These are phyloP conservation scores for Rosa hybrid DNA, from an alignment of 331 rosid species.

Conservation along the genomic window DNA sequence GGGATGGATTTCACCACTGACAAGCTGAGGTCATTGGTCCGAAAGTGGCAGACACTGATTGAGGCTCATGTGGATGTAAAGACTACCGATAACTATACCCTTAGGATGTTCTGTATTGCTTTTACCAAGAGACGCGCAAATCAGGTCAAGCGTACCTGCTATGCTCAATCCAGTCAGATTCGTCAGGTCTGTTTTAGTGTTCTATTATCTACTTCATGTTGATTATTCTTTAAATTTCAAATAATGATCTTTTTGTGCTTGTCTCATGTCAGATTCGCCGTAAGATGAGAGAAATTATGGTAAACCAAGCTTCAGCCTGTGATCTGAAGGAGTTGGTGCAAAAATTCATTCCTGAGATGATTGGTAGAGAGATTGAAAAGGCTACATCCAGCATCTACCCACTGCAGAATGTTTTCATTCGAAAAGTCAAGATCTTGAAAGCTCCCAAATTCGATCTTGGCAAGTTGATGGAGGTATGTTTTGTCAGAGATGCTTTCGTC, in stretches of 20 bases:
- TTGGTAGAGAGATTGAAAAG: slow-evolving; percentile 77
- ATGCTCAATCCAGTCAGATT: slow-evolving; percentile 76
- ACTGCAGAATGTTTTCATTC: slow-evolving; percentile 68
- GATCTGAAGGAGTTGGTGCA: slow-evolving; percentile 74
- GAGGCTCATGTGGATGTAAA: slow-evolving; percentile 86
- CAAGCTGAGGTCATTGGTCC: slow-evolving; percentile 72
- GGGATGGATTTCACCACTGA: slow-evolving; percentile 71
- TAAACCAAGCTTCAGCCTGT: slow-evolving; percentile 61
- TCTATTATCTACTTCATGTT: not conserved
- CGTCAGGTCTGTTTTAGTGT: slow-evolving; percentile 46
- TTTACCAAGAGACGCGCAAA: slow-evolving; percentile 67
- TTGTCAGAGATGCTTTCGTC: not conserved
- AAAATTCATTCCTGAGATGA: slow-evolving; percentile 72
- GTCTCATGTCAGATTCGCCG: slow-evolving; percentile 49
- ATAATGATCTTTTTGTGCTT: not conserved
- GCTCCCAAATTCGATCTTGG: slow-evolving; percentile 81
- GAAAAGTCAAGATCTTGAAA: slow-evolving; percentile 73
- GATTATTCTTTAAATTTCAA: not conserved
- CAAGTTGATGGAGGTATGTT: slow-evolving; percentile 68
- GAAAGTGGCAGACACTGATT: slow-evolving; percentile 75
- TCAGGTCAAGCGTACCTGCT: slow-evolving; percentile 76
- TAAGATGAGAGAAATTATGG: slow-evolving; percentile 78
- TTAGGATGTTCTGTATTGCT: slow-evolving; percentile 77
- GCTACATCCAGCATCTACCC: slow-evolving; percentile 64
- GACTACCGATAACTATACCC: slow-evolving; percentile 66